Conservation (phyloP, 768 basidiomycete species). For the Suillus paluster region DNA sequence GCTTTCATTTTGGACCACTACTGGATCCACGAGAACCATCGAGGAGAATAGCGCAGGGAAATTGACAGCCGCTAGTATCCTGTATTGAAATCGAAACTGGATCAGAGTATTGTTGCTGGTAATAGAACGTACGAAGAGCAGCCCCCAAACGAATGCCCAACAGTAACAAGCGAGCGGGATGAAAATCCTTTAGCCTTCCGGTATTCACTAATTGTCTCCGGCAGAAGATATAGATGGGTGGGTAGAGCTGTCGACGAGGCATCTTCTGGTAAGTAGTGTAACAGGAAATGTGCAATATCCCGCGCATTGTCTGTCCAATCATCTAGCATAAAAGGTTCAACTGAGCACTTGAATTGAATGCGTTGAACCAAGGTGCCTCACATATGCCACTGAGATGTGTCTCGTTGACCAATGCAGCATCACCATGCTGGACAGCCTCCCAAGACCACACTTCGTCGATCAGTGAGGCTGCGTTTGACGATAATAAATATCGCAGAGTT, state of each 20-base stretch:
- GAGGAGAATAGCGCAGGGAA: conserved; percentile 71
- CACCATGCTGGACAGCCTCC: conserved; percentile 87
- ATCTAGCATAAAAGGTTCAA: conserved; percentile 42
- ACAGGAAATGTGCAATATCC: conserved; percentile 78
- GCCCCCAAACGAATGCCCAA: conserved; percentile 89
- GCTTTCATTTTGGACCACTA: conserved; percentile 46
- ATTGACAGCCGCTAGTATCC: conserved; percentile 66
- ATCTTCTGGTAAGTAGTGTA: conserved; percentile 62
- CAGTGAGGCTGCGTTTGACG: conserved; percentile 40
- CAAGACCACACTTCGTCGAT: conserved; percentile 81
- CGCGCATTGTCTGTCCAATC: conserved; percentile 81
- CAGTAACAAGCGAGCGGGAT: conserved; percentile 59
- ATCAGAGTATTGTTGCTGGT: conserved; percentile 3
- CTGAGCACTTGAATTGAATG: not conserved
- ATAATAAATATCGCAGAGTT: conserved; percentile 55
- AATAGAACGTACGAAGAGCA: conserved; percentile 62
- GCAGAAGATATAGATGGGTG: conserved; percentile 54
- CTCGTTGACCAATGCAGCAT: conserved; percentile 75
- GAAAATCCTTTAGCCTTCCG: conserved; percentile 54
- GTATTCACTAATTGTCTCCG: conserved; percentile 41
- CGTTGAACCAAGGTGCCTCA: conserved; percentile 35
- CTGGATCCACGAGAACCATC: conserved; percentile 79
- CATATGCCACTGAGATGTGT: conserved; percentile 59
- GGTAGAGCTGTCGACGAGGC: conserved; percentile 46
- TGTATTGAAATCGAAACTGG: conserved; percentile 26